phyloP scores from a whole-genome alignment of 371 early-diverging fungal genomes.

The Mortierella sp. region DNA sequence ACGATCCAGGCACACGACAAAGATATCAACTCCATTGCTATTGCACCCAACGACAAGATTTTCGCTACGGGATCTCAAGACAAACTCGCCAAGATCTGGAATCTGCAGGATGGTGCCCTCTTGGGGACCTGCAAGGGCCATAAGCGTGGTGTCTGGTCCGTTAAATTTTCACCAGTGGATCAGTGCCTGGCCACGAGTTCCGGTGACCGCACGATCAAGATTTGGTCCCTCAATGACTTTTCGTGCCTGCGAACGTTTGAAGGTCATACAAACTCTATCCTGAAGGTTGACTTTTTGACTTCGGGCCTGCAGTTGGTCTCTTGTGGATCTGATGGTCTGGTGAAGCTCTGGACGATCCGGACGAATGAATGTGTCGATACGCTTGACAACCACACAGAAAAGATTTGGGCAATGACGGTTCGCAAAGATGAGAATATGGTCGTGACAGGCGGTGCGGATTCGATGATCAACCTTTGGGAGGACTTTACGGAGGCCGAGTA shows the following conservation, averaged over 20 bases:
- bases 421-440: slow-evolving; percentile 79
- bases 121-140: slow-evolving; percentile 93
- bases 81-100: slow-evolving; percentile 96
- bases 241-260: slow-evolving; percentile 94
- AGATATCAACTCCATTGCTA: slow-evolving; percentile 95
- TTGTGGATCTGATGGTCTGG: slow-evolving; percentile 91
- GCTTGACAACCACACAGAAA: slow-evolving; percentile 93
- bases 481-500: slow-evolving; percentile 89
- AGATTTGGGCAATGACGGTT: slow-evolving; percentile 91
- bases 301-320: slow-evolving; percentile 90
- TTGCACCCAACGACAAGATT: slow-evolving; percentile 91
- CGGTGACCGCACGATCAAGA: slow-evolving; percentile 92
- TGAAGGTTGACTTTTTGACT: slow-evolving; percentile 85
- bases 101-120: slow-evolving; percentile 81
- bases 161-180: slow-evolving; percentile 91
- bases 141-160: slow-evolving; percentile 95
- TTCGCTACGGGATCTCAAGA: slow-evolving; percentile 98
- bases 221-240: slow-evolving; percentile 92
- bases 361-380: slow-evolving; percentile 89
- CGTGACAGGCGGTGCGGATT: slow-evolving; percentile 92
- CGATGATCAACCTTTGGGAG: slow-evolving; percentile 90
- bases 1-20: slow-evolving; percentile 97
- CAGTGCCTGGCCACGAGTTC: slow-evolving; percentile 88
- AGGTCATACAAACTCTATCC: slow-evolving; percentile 95
- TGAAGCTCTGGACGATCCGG: slow-evolving; percentile 96